Conservation (phyloP, 306 rosid species). For the Gastrolobium bilobum region DNA sequence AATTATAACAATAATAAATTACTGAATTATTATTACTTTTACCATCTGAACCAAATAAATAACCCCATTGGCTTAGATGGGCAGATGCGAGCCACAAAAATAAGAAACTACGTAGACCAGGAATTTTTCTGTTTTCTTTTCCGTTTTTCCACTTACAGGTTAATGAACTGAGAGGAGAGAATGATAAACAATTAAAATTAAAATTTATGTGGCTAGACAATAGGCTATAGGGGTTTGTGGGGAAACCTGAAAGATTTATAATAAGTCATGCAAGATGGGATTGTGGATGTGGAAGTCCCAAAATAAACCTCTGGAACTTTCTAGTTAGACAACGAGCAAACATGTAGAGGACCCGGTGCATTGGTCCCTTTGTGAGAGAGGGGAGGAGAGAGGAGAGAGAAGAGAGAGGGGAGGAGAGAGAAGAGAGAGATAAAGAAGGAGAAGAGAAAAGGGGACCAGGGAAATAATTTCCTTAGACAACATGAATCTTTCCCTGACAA, state of each 20-base stretch:
- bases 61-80: not conserved
- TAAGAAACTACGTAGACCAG: not conserved
- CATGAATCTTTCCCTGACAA: not conserved
- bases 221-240: not conserved
- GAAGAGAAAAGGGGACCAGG: no score
- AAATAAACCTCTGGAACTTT: conserved; percentile 52
- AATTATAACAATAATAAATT: no score
- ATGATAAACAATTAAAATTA: no score
- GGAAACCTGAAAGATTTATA: not conserved
- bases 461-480: no score
- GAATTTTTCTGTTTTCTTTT: not conserved
- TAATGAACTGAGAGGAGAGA: not conserved
- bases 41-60: no score
- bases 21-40: no score
- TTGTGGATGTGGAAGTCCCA: not conserved
- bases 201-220: conserved; percentile 34
- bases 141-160: not conserved
- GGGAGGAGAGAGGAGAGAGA: no score
- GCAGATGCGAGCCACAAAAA: not conserved
- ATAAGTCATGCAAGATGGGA: not conserved
- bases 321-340: no score
- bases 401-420: no score
- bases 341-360: no score
- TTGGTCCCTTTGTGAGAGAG: no score
- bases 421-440: no score